These are phyloP conservation scores for Mollisia scopiformis DNA, from an alignment of 2,329 filamentous ascomycete genomes.

Conservation along the genomic window DNA sequence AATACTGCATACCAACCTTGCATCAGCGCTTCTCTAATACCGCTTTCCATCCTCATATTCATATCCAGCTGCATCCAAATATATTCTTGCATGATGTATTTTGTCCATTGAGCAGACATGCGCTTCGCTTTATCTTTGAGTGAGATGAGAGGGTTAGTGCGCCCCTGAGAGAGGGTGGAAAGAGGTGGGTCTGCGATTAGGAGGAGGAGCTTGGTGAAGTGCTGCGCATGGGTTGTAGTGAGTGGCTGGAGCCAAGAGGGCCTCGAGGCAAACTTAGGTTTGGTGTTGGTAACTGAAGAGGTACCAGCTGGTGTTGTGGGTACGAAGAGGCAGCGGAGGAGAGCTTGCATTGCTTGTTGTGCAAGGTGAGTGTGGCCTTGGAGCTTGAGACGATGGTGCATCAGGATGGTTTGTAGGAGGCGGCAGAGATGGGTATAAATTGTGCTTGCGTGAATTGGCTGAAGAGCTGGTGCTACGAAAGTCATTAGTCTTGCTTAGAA, in stretches of 20 bases:
- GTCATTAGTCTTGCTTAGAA: neutral
- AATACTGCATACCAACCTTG: constrained; percentile 62
- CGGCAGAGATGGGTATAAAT: constrained; percentile 45
- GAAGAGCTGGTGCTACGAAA: constrained; percentile 23
- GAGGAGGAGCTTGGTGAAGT: constrained; percentile 58
- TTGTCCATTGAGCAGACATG: constrained; percentile 64
- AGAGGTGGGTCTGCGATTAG: constrained; percentile 62
- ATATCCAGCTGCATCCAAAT: constrained; percentile 63
- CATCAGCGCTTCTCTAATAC: constrained; percentile 58
- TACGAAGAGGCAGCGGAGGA: constrained; percentile 56
- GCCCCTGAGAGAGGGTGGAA: constrained; percentile 52
- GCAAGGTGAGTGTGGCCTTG: constrained; percentile 65
- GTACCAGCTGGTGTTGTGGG: constrained; percentile 37
- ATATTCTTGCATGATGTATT: constrained; percentile 60
- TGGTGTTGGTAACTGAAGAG: constrained; percentile 22
- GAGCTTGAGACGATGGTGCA: constrained; percentile 61
- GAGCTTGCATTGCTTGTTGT: constrained; percentile 54
- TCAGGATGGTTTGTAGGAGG: constrained; percentile 58
- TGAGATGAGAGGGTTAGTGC: constrained; percentile 53
- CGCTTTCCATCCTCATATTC: constrained; percentile 45
- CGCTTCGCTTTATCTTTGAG: constrained; percentile 64
- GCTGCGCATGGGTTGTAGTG: constrained; percentile 48
- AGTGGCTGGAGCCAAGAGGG: constrained; percentile 40
- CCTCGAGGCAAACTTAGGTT: constrained; percentile 24
- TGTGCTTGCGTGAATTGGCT: constrained; percentile 21